phyloP scores from a whole-genome alignment of 345 rosid species.

The Pelargonium nanum region DNA sequence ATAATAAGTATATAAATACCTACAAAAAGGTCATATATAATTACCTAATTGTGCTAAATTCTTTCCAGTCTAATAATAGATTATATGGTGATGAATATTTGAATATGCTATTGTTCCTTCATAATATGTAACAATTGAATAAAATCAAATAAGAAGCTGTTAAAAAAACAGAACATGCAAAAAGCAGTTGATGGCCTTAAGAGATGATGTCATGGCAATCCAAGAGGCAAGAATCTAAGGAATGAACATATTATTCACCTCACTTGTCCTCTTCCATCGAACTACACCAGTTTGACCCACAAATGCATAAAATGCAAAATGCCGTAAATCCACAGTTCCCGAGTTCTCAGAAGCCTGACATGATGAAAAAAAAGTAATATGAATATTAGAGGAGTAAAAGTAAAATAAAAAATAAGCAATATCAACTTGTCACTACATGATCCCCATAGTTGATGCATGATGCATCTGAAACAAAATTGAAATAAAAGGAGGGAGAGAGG shows the following conservation, averaged over 20 bases:
- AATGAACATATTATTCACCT: constrained; percentile 33
- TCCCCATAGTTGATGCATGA: not conserved
- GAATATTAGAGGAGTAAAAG: constrained; percentile 15
- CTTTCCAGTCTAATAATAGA: too few relatives aligned
- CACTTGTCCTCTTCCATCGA: constrained; percentile 89
- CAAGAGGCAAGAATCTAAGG: not conserved
- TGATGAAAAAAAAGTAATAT: constrained; percentile 8
- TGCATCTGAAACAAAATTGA: not conserved
- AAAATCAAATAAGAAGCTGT: too few relatives aligned
- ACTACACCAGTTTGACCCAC: constrained; percentile 64
- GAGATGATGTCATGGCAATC: too few relatives aligned
- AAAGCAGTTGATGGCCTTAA: too few relatives aligned
- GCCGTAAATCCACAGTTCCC: constrained; percentile 61
- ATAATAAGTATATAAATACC: too few relatives aligned
- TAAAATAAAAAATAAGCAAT: not conserved
- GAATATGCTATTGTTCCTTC: too few relatives aligned
- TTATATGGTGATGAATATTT: too few relatives aligned
- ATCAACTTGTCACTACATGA: not conserved
- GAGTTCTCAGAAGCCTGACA: constrained; percentile 68
- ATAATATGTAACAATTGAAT: too few relatives aligned
- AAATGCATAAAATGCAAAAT: constrained; percentile 87
- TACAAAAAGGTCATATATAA: too few relatives aligned
- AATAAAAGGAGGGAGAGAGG: too few relatives aligned
- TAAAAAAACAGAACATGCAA: too few relatives aligned
- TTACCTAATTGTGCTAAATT: too few relatives aligned